phyloP scores from a whole-genome alignment of 2,329 filamentous ascomycete species.

The Paraconiothyrium brasiliense region DNA sequence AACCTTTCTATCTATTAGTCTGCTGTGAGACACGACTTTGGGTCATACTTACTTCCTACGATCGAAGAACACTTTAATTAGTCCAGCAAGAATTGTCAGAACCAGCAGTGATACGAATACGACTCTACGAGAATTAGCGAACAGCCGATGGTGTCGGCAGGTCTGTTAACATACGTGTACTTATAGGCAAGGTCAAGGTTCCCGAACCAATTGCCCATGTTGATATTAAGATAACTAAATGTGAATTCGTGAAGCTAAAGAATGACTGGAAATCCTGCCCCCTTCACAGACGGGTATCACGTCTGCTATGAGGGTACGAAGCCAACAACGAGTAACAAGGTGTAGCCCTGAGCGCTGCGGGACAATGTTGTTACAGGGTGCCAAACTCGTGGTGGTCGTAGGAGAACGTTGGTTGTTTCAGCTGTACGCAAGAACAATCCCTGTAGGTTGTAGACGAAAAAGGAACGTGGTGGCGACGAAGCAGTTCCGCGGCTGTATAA shows the following conservation, averaged over 20 bases:
- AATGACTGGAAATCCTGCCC: slow-evolving; percentile 25
- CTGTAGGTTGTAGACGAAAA: neutral
- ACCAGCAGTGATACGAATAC: slow-evolving; percentile 45
- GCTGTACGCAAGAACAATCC: slow-evolving; percentile 29
- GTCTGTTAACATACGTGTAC: slow-evolving; percentile 39
- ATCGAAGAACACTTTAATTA: slow-evolving; percentile 47
- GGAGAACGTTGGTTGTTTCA: slow-evolving; percentile 17
- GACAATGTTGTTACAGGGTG: slow-evolving; percentile 14
- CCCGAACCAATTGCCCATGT: slow-evolving; percentile 47
- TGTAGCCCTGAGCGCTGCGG: slow-evolving; percentile 11
- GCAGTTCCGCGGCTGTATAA: slow-evolving; percentile 7
- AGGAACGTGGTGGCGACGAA: slow-evolving; percentile 8
- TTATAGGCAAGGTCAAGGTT: slow-evolving; percentile 49
- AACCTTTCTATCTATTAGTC: slow-evolving; percentile 35
- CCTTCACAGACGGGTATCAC: slow-evolving; percentile 10
- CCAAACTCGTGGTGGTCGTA: slow-evolving; percentile 18
- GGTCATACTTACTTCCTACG: slow-evolving; percentile 43
- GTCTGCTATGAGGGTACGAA: slow-evolving; percentile 17
- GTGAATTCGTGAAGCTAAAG: slow-evolving; percentile 9
- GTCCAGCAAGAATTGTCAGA: slow-evolving; percentile 43
- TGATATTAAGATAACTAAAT: slow-evolving; percentile 15
- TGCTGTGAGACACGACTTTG: neutral
- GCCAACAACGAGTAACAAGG: neutral
- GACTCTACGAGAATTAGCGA: slow-evolving; percentile 35
- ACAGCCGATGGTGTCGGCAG: neutral